Base-by-base conservation (phyloP, 768 basidiomycete species). In the Cystoderma amianthinum region DNA sequence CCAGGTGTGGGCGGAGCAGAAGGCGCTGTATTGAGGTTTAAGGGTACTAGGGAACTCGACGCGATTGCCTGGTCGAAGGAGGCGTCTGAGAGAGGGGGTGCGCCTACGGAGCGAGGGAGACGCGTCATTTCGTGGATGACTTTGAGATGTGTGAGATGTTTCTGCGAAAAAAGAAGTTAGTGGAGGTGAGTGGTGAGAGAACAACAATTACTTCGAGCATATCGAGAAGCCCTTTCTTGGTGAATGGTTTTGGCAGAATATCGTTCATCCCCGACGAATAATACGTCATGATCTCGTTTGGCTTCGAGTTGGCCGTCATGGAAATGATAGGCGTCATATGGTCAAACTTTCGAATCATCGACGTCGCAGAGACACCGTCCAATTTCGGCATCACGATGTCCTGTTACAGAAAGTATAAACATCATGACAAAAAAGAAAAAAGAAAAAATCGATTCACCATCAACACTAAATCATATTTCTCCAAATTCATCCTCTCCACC, bases 241-340 rank as follows among this genome's bases (percentile, higher is more conserved):
- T 95, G 65, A 98, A 98, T 2, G 95, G 95, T 60, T 98, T 98
- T 5, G 93, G 87, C 13, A 98, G 68, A 43, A 96, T 86, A 62
- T 97, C 94, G 60, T 94, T 97, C 94, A 97, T 28, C 71, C 77
- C 86, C 32, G 82, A 82, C 20, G 83, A 81, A 58, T 85, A 86
- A 55, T 94, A 95, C 5, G 82, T 88, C 79, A 94, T 82, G 47
- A 95, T 85, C 60, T 95, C 87, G 62, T 85, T 84, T 19, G 93
- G 92, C 52, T 90, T 86, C 41, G 88, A 90, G 60, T 93, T 95
- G 54, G 82, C 85, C 39, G 94, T 98, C 95, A 98, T 98, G 17
- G 92, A 95, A 49, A 98, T 96, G 58, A 98, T 97, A 3, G 95
- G 95, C 32, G 94, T 96, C 68, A 83, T 85, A 44, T 82, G 80